These are phyloP conservation scores for Myriosclerotinia duriaeana DNA, from an alignment of 2,329 filamentous ascomycete genomes.

Conservation along the genomic window DNA sequence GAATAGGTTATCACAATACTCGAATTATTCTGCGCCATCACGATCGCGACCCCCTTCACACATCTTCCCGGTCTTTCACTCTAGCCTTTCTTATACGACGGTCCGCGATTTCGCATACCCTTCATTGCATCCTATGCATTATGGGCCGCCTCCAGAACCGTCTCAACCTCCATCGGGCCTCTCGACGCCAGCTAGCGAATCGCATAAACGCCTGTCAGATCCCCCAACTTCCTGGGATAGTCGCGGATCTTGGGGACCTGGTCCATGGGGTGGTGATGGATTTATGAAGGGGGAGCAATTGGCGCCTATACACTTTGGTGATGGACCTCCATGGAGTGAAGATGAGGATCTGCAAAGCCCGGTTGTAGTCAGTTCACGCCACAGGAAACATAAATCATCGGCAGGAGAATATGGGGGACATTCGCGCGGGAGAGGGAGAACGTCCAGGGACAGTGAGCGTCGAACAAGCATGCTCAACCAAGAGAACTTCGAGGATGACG, in stretches of 20 bases:
- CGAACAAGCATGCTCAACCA: conserved; percentile 48
- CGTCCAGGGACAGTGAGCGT: conserved; percentile 45
- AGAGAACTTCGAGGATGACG: conserved; percentile 56
- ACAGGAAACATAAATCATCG: conserved; percentile 80
- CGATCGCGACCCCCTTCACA: conserved; percentile 79
- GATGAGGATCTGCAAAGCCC: conserved; percentile 94
- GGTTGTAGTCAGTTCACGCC: conserved; percentile 76
- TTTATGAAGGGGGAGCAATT: conserved; percentile 68
- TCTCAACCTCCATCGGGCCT: conserved; percentile 70
- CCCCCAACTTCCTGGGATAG: conserved; percentile 74
- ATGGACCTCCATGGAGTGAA: conserved; percentile 91
- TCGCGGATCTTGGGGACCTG: conserved; percentile 58
- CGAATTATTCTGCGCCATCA: conserved; percentile 63
- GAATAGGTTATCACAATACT: conserved; percentile 82
- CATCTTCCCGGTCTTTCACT: conserved; percentile 79
- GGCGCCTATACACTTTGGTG: conserved; percentile 78
- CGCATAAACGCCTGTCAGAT: conserved; percentile 75
- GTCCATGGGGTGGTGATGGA: conserved; percentile 41
- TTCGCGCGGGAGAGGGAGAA: conserved; percentile 48
- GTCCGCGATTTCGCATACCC: conserved; percentile 97
- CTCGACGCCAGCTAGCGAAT: conserved; percentile 82
- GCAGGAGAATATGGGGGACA: conserved; percentile 47
- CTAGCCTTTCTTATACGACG: conserved; percentile 80
- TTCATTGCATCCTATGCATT: conserved; percentile 79
- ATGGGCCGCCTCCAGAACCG: conserved; percentile 80